These are phyloP conservation scores for Thielaviopsis ethacetica DNA, from an alignment of 2,329 filamentous ascomycete species.

Conservation along the genomic window DNA sequence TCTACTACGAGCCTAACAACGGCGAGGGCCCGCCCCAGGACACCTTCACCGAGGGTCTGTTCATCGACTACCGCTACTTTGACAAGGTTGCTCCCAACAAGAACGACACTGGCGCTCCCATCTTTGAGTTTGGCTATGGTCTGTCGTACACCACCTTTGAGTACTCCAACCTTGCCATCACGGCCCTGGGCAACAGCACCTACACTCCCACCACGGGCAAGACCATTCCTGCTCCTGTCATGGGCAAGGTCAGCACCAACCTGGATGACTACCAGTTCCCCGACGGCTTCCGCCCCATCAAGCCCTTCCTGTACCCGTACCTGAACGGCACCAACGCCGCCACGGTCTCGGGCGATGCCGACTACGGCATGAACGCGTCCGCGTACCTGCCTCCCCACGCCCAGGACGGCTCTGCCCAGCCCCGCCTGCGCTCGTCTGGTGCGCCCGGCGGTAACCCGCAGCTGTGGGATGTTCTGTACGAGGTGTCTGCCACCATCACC, in stretches of 20 bases:
- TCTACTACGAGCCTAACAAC: constrained; percentile 55
- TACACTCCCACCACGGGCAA: constrained; percentile 46
- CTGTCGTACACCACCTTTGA: constrained; percentile 66
- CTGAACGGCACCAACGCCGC: constrained; percentile 45
- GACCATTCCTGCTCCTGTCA: constrained; percentile 45
- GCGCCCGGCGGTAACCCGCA: constrained; percentile 46
- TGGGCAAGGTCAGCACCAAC: constrained; percentile 48
- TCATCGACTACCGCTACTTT: constrained; percentile 57
- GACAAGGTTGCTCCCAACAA: constrained; percentile 36
- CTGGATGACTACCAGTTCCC: constrained; percentile 55
- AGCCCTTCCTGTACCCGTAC: constrained; percentile 53
- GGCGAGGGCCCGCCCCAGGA: constrained; percentile 49
- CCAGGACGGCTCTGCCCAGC: constrained; percentile 38
- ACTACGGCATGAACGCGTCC: constrained; percentile 41
- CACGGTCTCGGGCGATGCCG: constrained; percentile 38
- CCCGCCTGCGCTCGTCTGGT: constrained; percentile 32
- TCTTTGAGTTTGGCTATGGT: constrained; percentile 70
- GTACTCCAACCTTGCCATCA: constrained; percentile 50
- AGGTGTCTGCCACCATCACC: constrained; percentile 47
- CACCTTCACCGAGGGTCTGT: constrained; percentile 60
- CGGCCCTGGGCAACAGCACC: constrained; percentile 27
- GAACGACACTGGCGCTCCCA: constrained; percentile 37
- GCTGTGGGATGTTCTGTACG: constrained; percentile 55
- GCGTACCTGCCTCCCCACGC: constrained; percentile 45
- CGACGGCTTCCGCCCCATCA: constrained; percentile 31